Evolutionary conservation across 768 basidiomycete genomes (phyloP).

Genomic region (Lepiota brunneoincarnata): DNA sequence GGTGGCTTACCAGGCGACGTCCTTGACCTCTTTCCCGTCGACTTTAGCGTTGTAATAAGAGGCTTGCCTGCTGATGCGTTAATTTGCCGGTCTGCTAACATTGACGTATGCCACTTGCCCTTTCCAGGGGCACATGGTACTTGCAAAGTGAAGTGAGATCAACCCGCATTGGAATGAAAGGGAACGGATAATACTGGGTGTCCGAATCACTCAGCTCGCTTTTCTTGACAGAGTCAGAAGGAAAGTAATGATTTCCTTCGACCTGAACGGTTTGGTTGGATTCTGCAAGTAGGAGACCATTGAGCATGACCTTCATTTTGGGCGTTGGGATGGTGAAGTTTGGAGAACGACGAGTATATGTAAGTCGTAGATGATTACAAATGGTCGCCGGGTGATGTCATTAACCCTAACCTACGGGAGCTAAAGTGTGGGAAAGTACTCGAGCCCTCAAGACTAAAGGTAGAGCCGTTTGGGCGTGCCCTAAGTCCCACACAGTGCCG

Average conservation of each 20-base stretch:
- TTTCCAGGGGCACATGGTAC: constrained; percentile 68
- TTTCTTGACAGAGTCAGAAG: constrained; percentile 48
- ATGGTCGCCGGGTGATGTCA: too few species aligned
- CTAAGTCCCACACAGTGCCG: too few species aligned
- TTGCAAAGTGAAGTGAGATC: constrained; percentile 18
- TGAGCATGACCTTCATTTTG: constrained; percentile 40
- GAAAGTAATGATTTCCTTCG: constrained; percentile 76
- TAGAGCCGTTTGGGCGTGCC: too few species aligned
- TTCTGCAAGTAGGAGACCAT: constrained; percentile 56
- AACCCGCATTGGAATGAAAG: not conserved
- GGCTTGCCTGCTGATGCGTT: constrained; percentile 41
- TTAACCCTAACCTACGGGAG: too few species aligned
- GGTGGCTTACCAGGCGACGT: constrained; percentile 61
- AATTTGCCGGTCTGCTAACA: not conserved
- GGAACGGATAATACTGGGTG: constrained; percentile 33
- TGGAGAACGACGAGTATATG: too few species aligned
- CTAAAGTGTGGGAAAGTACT: too few species aligned
- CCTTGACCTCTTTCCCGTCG: constrained; percentile 41
- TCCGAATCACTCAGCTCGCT: constrained; percentile 46
- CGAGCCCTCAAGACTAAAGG: too few species aligned
- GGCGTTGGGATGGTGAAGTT: too few species aligned
- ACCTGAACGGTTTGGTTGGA: constrained; percentile 52
- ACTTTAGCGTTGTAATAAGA: constrained; percentile 62
- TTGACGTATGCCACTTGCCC: constrained; percentile 40
- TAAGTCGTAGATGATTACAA: too few species aligned